Base-by-base conservation (phyloP, 306 rosid genomes). In the Glycine soja region DNA sequence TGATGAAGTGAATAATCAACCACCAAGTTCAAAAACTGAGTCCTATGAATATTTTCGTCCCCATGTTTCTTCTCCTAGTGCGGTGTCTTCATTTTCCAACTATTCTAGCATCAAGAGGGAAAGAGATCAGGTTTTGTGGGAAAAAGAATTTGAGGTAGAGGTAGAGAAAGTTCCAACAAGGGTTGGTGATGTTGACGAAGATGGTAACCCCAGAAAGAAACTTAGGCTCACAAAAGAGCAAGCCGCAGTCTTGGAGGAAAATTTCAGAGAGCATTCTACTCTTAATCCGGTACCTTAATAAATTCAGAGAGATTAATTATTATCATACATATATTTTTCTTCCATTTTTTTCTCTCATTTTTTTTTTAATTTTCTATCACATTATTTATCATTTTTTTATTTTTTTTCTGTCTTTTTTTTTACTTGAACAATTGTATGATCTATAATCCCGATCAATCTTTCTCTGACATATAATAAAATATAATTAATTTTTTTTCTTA, bases 141-240 rank as follows among this genome's bases (percentile, higher is more conserved):
- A 75, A 7, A 91, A 85, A 13, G 94, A 88, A 75, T 81, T 72
- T 65, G 90, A 87, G 24, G 15, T 76, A 4, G 86, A 82, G 42
- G 47, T 76, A 43, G 89, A 90, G 58, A 84, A 72, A 59, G 47
- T 51, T 40, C 65, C 52, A 75, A 80, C 84, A 62, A 88, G 78
- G 69, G 68, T 70, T 3, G 59, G 62, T 3, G 59, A 5, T 0
- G 82, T 82, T 18, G 95, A 91, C 14, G 90, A 87, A 8, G 81
- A 88, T 34, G 93, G 86, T 42, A 89, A 87, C 73, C 90, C 90
- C 14, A 87, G 97, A 72, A 95, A 93, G 88, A 95, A 95, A 84
- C 97, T 95, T 18, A 85, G 99, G 82, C 94, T 95, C 50, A 86
- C 93, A 3, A 91, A 88, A 87, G 80, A 93, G 65, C 99, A 95